A percentile compares a stretch with the other conserved stretches of the same genome.
Evolutionary conservation across 2,329 filamentous ascomycete genomes (phyloP).

Genomic region (Parafenestella ontariensis): DNA sequence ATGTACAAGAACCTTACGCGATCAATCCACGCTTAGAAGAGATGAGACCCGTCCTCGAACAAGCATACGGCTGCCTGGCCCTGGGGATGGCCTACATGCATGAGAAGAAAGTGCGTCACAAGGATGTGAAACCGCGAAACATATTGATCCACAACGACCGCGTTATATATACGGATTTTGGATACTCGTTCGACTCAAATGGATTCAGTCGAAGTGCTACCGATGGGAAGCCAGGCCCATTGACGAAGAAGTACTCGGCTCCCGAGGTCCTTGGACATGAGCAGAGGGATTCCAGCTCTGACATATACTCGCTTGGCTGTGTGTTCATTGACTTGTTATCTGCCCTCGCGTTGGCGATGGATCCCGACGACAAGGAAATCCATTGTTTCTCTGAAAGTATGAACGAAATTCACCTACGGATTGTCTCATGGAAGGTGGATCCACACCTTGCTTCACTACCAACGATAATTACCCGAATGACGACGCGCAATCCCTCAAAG

Average conservation of each 20-base stretch:
- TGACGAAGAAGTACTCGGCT: constrained; percentile 22
- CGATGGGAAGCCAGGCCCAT: constrained; percentile 4
- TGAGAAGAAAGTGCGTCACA: constrained; percentile 21
- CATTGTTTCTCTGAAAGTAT: not conserved
- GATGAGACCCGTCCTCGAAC: constrained; percentile 1
- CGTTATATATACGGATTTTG: constrained; percentile 31
- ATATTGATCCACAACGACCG: constrained; percentile 23
- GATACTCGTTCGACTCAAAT: constrained; percentile 20
- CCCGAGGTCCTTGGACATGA: constrained; percentile 23
- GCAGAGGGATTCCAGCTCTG: constrained; percentile 16
- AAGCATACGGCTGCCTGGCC: constrained; percentile 24
- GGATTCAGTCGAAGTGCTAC: constrained; percentile 17
- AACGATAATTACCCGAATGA: not conserved
- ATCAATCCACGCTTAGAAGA: not conserved
- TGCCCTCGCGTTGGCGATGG: not conserved
- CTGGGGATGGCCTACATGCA: constrained; percentile 25
- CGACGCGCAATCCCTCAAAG: not conserved
- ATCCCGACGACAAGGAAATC: not conserved
- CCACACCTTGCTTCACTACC: not conserved
- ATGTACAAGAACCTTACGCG: not conserved
- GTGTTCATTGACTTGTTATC: constrained; percentile 23
- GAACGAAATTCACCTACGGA: not conserved
- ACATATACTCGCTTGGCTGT: constrained; percentile 17
- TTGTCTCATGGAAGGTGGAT: not conserved
- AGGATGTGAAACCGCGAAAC: constrained; percentile 32